These are phyloP conservation scores for Scenedesmus sp. DNA, from an alignment of 163 green algal genomes.

Conservation along the genomic window DNA sequence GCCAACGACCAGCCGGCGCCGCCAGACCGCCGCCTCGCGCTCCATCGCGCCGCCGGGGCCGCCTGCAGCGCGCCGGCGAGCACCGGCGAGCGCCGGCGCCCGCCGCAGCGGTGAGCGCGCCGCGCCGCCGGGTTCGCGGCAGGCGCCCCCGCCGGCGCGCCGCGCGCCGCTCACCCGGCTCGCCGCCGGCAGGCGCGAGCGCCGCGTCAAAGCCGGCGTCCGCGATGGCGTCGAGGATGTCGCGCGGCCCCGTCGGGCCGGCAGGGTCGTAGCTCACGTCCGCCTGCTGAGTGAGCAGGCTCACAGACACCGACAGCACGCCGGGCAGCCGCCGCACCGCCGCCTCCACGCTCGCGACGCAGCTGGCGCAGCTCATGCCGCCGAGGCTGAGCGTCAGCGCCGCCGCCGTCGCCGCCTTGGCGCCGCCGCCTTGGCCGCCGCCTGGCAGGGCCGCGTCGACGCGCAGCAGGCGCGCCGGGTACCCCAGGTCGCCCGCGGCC, in stretches of 20 bases:
- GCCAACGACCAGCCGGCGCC: slow-evolving; percentile 41
- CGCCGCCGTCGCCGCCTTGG: not conserved
- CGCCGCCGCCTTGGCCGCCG: not conserved
- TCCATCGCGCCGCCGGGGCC: not conserved
- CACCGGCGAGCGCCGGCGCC: slow-evolving; percentile 20
- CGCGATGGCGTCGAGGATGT: slow-evolving; percentile 82
- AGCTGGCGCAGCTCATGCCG: slow-evolving; percentile 73
- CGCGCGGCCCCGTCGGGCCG: slow-evolving; percentile 46
- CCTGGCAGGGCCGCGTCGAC: not conserved
- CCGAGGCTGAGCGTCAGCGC: slow-evolving; percentile 53
- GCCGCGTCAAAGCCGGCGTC: slow-evolving; percentile 78
- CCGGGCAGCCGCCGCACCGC: slow-evolving; percentile 55
- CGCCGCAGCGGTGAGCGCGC: too few relatives aligned
- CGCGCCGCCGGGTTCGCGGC: too few relatives aligned
- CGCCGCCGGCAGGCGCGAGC: too few relatives aligned
- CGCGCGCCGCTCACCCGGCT: too few relatives aligned
- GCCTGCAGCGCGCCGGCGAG: not conserved
- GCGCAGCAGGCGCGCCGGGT: slow-evolving; percentile 24
- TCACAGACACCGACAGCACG: slow-evolving; percentile 41
- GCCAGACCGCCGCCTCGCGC: slow-evolving; percentile 45
- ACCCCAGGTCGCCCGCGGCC: slow-evolving; percentile 26
- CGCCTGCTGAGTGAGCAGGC: slow-evolving; percentile 32
- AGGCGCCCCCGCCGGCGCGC: too few relatives aligned
- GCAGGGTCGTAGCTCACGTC: slow-evolving; percentile 29
- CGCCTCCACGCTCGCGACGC: slow-evolving; percentile 58